Base-by-base conservation (phyloP, 2,329 filamentous ascomycete genomes). In the Botrytis pseudocinerea region DNA sequence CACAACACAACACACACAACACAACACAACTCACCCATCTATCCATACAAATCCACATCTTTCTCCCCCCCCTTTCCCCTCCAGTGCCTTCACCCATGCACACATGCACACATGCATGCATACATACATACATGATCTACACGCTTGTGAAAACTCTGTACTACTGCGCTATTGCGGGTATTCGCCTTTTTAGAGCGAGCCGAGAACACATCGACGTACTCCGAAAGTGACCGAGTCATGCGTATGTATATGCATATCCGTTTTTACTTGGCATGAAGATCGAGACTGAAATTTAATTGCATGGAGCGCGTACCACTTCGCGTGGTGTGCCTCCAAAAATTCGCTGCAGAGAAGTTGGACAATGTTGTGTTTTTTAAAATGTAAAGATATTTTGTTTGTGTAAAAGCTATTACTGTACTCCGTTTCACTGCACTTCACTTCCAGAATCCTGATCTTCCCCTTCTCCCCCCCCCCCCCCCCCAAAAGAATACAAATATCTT, bases 181-280 rank as follows among this genome's bases (percentile, higher is more conserved):
- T 35, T 62, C 38, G 32, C n/a, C 0, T 57, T 28, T 28, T 28
- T 28, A 57, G 51, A 28, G 35, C 38, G 22, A 62, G 35, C 28
- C 38, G 38, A 40, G 22, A 40, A 40, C 35, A n/a, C 25, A 57
- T 57, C 51, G n/a, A 57, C 7, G 18, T 16, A 18, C 8, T 57
- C n/a, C 51, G 51, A 57, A 28, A 9, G 25, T 14, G 12, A n/a
- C 22, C 35, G 60, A 62, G 60, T 62, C 60, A 62, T 62, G 60
- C 16, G 35, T 62, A 40, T 38, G 22, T 61, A 38, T 25, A 61
- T 61, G 22, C 22, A 61, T n/a, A 62, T 62, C 35, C 60, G 35
- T 62, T 62, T n/a, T 62, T 22, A 25, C 60, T 62, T 62, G 60
- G 60, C 60, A 62, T 62, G 35, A 62, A 40, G 60, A 40, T 62